phyloP scores from a whole-genome alignment of 495 filamentous ascomycete genomes.

The Tuber melanosporum region DNA sequence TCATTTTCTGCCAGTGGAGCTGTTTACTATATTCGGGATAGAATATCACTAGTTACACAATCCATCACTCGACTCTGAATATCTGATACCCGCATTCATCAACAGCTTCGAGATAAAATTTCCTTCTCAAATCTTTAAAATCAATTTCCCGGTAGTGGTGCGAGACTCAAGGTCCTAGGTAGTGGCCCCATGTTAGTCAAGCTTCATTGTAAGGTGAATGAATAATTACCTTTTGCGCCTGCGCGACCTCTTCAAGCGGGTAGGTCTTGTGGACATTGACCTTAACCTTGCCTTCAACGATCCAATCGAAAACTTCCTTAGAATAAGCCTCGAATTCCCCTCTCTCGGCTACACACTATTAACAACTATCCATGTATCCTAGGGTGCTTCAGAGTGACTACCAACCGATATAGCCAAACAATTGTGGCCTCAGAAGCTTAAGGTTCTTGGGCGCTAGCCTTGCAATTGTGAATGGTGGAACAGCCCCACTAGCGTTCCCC shows the following conservation, averaged over 20 bases:
- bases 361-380: not conserved
- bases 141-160: conserved; percentile 75
- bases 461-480: conserved; percentile 65
- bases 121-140: conserved; percentile 45
- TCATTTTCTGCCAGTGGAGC: not conserved
- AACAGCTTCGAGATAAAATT: not conserved
- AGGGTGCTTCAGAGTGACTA: not conserved
- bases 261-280: conserved; percentile 75
- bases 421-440: conserved; percentile 65
- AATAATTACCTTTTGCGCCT: conserved; percentile 58
- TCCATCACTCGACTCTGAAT: conserved; percentile 11
- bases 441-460: conserved; percentile 69
- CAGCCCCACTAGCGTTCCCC: conserved; percentile 81
- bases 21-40: not conserved
- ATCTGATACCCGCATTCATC: not conserved
- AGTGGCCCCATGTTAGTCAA: conserved; percentile 11
- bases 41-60: conserved; percentile 3
- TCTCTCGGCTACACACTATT: conserved; percentile 46
- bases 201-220: not conserved
- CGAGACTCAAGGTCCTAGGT: conserved; percentile 68
- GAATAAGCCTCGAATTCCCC: conserved; percentile 71
- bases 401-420: conserved; percentile 62
- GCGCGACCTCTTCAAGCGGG: conserved; percentile 65
- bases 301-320: conserved; percentile 65
- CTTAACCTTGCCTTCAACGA: conserved; percentile 62